Evolutionary conservation across 805 yeast species (phyloP).

Genomic region (Brettanomyces naardenensis): DNA sequence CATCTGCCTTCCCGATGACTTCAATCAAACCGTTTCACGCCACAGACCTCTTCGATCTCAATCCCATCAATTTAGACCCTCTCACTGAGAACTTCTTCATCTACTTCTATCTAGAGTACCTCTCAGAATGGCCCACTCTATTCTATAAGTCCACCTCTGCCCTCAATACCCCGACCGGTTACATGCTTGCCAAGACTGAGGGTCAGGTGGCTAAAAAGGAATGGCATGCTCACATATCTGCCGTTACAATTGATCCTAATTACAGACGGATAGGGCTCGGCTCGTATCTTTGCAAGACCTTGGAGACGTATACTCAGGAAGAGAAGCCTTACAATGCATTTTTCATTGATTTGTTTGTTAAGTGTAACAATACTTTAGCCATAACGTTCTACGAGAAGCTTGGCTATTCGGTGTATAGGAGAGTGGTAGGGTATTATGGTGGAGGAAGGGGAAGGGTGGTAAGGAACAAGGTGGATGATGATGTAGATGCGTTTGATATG

Average conservation of each 20-base stretch:
- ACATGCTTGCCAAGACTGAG: slow-evolving; percentile 96
- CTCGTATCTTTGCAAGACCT: slow-evolving; percentile 61
- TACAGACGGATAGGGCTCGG: slow-evolving; percentile 86
- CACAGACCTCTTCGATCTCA: slow-evolving; percentile 67
- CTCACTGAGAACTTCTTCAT: slow-evolving; percentile 87
- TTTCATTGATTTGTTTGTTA: slow-evolving; percentile 87
- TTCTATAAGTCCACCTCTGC: slow-evolving; percentile 62
- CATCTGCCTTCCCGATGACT: slow-evolving; percentile 48
- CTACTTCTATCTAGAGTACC: slow-evolving; percentile 76
- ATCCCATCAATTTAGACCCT: slow-evolving; percentile 76
- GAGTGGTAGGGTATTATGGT: slow-evolving; percentile 80
- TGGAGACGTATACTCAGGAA: slow-evolving; percentile 62
- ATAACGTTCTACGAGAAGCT: slow-evolving; percentile 75
- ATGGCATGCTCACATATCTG: slow-evolving; percentile 97
- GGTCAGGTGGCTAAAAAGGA: slow-evolving; percentile 58
- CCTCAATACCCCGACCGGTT: slow-evolving; percentile 42
- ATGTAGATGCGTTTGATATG: slow-evolving; percentile 85
- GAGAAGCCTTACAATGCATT: slow-evolving; percentile 68
- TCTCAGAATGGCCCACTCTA: slow-evolving; percentile 80
- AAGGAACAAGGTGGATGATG: slow-evolving; percentile 43
- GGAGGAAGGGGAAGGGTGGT: slow-evolving; percentile 6
- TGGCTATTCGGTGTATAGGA: slow-evolving; percentile 76
- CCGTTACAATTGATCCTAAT: slow-evolving; percentile 80
- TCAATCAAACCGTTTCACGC: slow-evolving; percentile 84
- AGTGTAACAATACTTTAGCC: slow-evolving; percentile 76